Evolutionary conservation across 805 yeast species (phyloP).

Genomic region (Zygoascus tannicola): DNA sequence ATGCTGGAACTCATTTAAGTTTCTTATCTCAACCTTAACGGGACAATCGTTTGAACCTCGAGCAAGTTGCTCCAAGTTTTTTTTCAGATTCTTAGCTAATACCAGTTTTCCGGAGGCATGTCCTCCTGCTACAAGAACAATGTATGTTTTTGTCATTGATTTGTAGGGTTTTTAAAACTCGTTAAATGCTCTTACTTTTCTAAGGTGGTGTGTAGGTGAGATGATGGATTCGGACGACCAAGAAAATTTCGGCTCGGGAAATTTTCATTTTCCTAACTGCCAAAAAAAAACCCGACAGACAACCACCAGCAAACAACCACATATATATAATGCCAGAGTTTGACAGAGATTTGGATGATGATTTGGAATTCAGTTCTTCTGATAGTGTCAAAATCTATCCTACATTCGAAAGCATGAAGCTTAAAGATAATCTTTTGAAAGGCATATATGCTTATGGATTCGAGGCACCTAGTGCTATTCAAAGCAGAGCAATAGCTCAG

Average conservation of each 20-base stretch:
- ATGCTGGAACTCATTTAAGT: slow-evolving; percentile 35
- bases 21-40: slow-evolving; percentile 26
- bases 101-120: slow-evolving; percentile 48
- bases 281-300: too few species aligned
- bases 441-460: slow-evolving; percentile 76
- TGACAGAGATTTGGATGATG: slow-evolving; percentile 22
- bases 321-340: slow-evolving; percentile 8
- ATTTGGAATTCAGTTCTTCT: slow-evolving; percentile 52
- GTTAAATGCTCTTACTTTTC: too few species aligned
- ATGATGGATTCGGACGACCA: too few species aligned
- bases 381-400: slow-evolving; percentile 27
- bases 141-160: slow-evolving; percentile 8
- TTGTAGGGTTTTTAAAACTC: too few species aligned
- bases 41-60: slow-evolving; percentile 20
- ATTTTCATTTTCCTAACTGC: too few species aligned
- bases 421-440: slow-evolving; percentile 20
- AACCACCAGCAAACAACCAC: too few species aligned
- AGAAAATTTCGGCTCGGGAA: too few species aligned
- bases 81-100: slow-evolving; percentile 28
- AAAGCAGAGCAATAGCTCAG: slow-evolving; percentile 70
- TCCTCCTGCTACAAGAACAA: slow-evolving; percentile 54
- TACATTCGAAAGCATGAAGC: slow-evolving; percentile 5
- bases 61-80: slow-evolving; percentile 23
- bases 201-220: too few species aligned
- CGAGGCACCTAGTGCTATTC: slow-evolving; percentile 76